Base-by-base conservation (phyloP, 768 basidiomycete species). In the Fomitopsis serialis region DNA sequence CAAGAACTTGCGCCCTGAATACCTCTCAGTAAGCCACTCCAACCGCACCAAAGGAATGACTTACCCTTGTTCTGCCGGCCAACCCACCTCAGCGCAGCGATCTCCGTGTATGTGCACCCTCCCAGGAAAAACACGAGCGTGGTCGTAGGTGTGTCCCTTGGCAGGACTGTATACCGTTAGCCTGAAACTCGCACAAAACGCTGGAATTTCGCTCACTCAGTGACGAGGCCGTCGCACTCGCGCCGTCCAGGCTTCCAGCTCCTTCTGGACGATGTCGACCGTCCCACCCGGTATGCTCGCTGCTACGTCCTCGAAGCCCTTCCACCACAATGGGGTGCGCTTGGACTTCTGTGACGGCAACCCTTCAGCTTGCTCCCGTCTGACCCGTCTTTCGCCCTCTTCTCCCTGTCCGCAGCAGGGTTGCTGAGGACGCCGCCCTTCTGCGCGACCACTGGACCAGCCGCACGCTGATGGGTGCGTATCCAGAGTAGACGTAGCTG, bases 91-190 rank as follows among this genome's bases (percentile, higher is more conserved):
- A 99, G 67, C 6, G 96, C 96, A 35, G 97, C 87, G 54, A 98
- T 93, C 73, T 98, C 97, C 9, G 96, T 96, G 62, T 91, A 97
- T 12, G 97, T 99, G 67, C 94, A 94, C 3, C 96, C 97, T 24
- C 97, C 97, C 29, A 98, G 71, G 80, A 98, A 98, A 72, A 98
- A 97, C 10, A 99, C 89, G 17, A 96, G 80, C 2, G 93, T 96
- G 5, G 87, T 96, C 8, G 84, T 89, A 2, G 79, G 72, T 61
- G 80, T 78, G 56, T 86, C 88, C 47, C 74, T 75, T 1, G 77
- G 68, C 54, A 70, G 71, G 50, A 76, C 80, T 82, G 58, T 34
- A 24, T 10, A 29, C n/a, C 45, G 27, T 19, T 32, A 29, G n/a
- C 25, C 12, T 15, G 37, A 46, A n/a, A 35, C 23, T 35, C 32